Conservation (phyloP, 441 rosid species). For the Erysimum cheiri region DNA sequence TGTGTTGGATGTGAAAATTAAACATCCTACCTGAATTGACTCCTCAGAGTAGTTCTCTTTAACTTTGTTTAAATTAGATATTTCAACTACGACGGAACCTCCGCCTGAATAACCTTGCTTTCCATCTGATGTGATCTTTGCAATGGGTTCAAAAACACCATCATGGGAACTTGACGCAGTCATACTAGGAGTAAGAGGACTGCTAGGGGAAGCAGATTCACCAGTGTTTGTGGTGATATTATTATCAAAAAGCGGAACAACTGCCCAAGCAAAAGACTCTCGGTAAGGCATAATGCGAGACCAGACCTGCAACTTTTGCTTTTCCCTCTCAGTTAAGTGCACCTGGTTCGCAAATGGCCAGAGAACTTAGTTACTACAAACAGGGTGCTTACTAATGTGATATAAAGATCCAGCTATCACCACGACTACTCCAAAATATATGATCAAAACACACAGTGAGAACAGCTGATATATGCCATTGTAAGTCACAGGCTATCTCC, state of each 20-base stretch:
- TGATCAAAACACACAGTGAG: slow-evolving; percentile 20
- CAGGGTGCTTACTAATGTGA: background rate
- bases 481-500: slow-evolving; percentile 18
- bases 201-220: slow-evolving; percentile 98
- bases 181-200: slow-evolving; percentile 92
- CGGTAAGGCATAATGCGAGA: slow-evolving; percentile 98
- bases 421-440: slow-evolving; percentile 24
- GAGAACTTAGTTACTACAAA: slow-evolving; percentile 26
- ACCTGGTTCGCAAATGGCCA: slow-evolving; percentile 58
- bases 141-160: slow-evolving; percentile 75
- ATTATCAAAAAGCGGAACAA: slow-evolving; percentile 98
- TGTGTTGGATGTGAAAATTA: slow-evolving; percentile 1
- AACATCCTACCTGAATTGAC: slow-evolving; percentile 81
- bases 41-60: slow-evolving; percentile 98
- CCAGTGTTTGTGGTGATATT: slow-evolving; percentile 78
- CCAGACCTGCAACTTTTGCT: slow-evolving; percentile 99
- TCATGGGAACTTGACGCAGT: slow-evolving; percentile 93
- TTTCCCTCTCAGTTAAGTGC: slow-evolving; percentile 95
- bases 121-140: slow-evolving; percentile 93
- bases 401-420: slow-evolving; percentile 19
- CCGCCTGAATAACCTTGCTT: slow-evolving; percentile 88
- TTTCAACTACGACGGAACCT: slow-evolving; percentile 90
- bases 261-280: slow-evolving; percentile 98
- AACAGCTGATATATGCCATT: slow-evolving; percentile 20
- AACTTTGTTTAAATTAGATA: slow-evolving; percentile 96